Base-by-base conservation (phyloP, 768 basidiomycete species). In the Tulasnella sp. region DNA sequence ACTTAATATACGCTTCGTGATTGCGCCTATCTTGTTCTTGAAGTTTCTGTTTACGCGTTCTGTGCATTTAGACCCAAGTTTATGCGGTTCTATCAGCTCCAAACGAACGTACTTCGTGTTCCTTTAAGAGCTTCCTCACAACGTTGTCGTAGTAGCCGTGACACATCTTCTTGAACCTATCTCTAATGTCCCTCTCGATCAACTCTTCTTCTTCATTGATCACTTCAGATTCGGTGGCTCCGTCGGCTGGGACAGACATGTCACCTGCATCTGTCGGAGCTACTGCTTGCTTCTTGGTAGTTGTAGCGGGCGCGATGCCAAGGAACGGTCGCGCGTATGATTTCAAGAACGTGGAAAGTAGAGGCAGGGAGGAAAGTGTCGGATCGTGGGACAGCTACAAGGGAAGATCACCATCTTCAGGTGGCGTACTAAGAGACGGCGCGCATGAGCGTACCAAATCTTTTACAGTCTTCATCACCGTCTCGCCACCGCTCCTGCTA, bases 1-100 rank as follows among this genome's bases (percentile, higher is more conserved):
- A 97, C 30, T 93, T 90, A 64, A 99, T 98, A 68, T 99, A 99
- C 59, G 96, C 96, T 74, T 99, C 96, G 68, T 98, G 94, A 66
- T 99, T 99, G 52, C 87, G 79, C 63, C 85, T 84, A 70, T 98
- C 96, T 72, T 96, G 93, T 64, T 96, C 92, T 83, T 97, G 92
- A 48, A 99, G 76, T 49, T 86, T 84, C 94, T 98, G 66, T 27
- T 53, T 52, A 27, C 50, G 17, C n/a, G n/a, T n/a, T n/a, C n/a
- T n/a, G n/a, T 27, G 53, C 58, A 61, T 60, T 9, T 21, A 22
- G 43, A 4, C 34, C 53, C 29, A 48, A 2, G 21, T 38, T 22
- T 49, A 17, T 52, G 43, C 5, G 59, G 31, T 21, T 51, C 34
- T 5, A 5, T 38, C 15, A 38, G 15, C 22, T 27, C 27, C 10